Evolutionary conservation across 106 monocot species (phyloP).

Genomic region (Allium cepa): DNA sequence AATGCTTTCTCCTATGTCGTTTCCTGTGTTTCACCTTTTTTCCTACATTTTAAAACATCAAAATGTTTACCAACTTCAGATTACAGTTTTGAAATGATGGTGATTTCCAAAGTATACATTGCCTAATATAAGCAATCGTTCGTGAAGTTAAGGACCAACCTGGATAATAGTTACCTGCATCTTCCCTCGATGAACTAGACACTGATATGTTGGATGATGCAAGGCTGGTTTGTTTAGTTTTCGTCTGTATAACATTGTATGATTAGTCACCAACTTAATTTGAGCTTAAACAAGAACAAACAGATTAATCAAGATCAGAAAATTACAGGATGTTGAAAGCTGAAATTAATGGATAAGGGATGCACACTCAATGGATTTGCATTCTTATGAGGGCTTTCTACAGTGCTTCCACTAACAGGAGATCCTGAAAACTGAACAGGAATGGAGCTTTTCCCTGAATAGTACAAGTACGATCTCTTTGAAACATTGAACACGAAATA

Average conservation of each 20-base stretch:
- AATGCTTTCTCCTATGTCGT: conserved; percentile 79
- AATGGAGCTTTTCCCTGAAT: conserved; percentile 29
- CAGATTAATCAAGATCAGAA: too few species aligned
- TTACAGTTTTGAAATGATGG: too few species aligned
- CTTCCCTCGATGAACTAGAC: conserved; percentile 17
- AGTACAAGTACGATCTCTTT: background rate
- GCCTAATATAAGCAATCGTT: background rate
- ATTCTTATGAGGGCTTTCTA: conserved; percentile 22
- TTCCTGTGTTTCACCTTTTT: conserved; percentile 84
- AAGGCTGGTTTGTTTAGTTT: conserved; percentile 5
- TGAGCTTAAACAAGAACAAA: too few species aligned
- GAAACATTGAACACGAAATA: too few species aligned
- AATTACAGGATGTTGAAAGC: conserved; percentile 12
- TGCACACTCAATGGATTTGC: conserved; percentile 33
- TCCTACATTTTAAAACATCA: conserved; percentile 10
- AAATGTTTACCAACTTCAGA: too few species aligned
- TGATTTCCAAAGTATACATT: too few species aligned
- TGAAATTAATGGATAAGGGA: conserved; percentile 17
- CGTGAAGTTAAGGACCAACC: conserved; percentile 14
- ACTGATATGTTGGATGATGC: conserved; percentile 9
- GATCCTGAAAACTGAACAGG: conserved; percentile 31
- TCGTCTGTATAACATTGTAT: conserved; percentile 2
- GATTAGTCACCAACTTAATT: too few species aligned
- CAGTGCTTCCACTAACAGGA: conserved; percentile 18
- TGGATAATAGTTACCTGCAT: conserved; percentile 19